Evolutionary conservation across 495 filamentous ascomycete genomes (phyloP), one percentile per base, ranked within the genome.

Genomic region (Barbatosphaeria neglecta): DNA sequence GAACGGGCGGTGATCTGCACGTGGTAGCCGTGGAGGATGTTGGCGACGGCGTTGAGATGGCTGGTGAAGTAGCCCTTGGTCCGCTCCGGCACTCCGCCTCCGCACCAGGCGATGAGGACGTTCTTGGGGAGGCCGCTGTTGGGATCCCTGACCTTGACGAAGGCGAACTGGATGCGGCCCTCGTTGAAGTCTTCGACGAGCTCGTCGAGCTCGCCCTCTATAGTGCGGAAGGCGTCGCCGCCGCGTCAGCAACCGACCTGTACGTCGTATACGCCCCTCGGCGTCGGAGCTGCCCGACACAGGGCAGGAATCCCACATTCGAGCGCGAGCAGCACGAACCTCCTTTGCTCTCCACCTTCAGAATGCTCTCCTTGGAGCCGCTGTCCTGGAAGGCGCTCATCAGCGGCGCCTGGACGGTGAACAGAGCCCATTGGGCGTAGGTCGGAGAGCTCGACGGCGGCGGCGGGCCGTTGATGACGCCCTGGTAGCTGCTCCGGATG

Each of bases 51-150:
- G 48, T 86, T 80, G 17, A 90, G 63, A 68, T 99, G 89, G 59
- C 88, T 95, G 27, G 87, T 96, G 57, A 97, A 99, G 60, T 97
- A 97, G 20, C 92, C 92, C 60, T 97, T 97, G 15, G 90, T 96
- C 54, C 90, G 75, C 69, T 97, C 92, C 7, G 92, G 92, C n/a
- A 99, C 92, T 47, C 93, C 93, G 55, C 94, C 90, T 37, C 92
- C 92, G 61, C 92, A 99, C 92, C 92, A 99, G 37, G 81, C 90
- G 55, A 99, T 87, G 42, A 99, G 72, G 37, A 92, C 88, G 60
- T 83, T 84, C 68, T 99, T 99, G 22, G 90, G 87, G 8, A 99
- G 72, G 6, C 80, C 76, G 1, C 86, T 88, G 61, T 99, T 99
- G 11, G 87, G 82, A 60, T 97, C 93, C 55, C 86, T 95, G 64